Evolutionary conservation across 176 grass and related monocot species (phyloP).

Genomic region (Alloteropsis semialata): DNA sequence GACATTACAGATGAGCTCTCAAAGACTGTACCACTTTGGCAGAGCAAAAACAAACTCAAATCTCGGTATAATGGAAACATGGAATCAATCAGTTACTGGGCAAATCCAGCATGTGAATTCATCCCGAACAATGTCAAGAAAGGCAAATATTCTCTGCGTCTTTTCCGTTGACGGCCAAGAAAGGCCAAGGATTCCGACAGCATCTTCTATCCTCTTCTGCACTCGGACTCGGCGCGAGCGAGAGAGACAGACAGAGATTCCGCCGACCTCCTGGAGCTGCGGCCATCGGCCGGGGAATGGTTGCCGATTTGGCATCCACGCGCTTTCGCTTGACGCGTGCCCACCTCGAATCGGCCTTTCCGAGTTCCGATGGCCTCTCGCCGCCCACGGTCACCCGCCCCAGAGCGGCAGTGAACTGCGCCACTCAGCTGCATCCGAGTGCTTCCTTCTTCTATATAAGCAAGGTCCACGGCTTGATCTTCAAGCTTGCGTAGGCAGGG

Average conservation of each 20-base stretch:
- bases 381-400: background rate
- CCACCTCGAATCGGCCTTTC: background rate
- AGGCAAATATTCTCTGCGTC: background rate
- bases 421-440: background rate
- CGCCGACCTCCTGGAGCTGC: background rate
- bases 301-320: background rate
- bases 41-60: background rate
- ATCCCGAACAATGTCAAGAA: background rate
- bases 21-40: background rate
- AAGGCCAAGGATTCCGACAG: background rate
- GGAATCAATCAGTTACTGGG: background rate
- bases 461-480: background rate
- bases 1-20: background rate
- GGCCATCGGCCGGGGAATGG: background rate
- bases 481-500: background rate
- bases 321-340: background rate
- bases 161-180: background rate
- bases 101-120: background rate
- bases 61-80: background rate
- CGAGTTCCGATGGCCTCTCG: background rate
- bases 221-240: background rate
- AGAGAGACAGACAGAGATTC: background rate
- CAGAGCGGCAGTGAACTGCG: background rate
- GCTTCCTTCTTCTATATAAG: background rate
- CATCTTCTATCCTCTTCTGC: background rate